Evolutionary conservation across 2,329 filamentous ascomycete genomes (phyloP).

Genomic region (Magnaporthales sp.): DNA sequence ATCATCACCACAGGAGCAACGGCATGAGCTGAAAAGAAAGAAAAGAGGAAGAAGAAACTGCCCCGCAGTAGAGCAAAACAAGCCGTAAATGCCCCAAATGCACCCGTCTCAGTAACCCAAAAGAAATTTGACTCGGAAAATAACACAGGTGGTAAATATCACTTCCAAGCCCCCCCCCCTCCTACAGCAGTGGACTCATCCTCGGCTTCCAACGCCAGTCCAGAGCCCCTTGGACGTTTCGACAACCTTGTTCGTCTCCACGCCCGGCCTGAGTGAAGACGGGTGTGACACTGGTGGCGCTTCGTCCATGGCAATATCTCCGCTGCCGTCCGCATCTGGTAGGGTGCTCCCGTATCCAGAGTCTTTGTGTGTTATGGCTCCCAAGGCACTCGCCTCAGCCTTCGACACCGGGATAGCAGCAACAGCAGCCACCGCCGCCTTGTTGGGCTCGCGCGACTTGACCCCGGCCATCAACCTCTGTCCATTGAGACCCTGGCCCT

Average conservation of each 20-base stretch:
- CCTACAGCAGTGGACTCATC: constrained; percentile 7
- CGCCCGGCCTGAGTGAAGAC: constrained; percentile 44
- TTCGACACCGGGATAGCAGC: background rate
- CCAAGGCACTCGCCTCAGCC: constrained; percentile 7
- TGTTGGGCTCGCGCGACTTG: constrained; percentile 38
- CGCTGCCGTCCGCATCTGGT: constrained; percentile 20
- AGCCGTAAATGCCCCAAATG: background rate
- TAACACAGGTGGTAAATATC: background rate
- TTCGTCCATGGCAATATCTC: constrained; percentile 41
- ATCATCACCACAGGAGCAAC: background rate
- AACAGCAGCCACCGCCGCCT: constrained; percentile 9
- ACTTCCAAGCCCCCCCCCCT: background rate
- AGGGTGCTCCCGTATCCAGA: constrained; percentile 39
- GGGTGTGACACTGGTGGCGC: constrained; percentile 28
- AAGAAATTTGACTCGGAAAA: background rate
- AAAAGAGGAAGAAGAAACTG: background rate
- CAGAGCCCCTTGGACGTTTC: constrained; percentile 58
- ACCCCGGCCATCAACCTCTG: constrained; percentile 52
- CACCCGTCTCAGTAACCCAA: background rate
- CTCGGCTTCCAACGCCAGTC: constrained; percentile 27
- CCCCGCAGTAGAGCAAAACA: background rate
- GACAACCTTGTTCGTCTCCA: constrained; percentile 45
- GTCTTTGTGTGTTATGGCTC: constrained; percentile 23
- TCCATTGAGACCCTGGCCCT: constrained; percentile 34
- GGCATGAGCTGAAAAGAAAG: background rate